Evolutionary conservation across 2,329 filamentous ascomycete species (phyloP).

Genomic region (Ceratocystis colombiana): DNA sequence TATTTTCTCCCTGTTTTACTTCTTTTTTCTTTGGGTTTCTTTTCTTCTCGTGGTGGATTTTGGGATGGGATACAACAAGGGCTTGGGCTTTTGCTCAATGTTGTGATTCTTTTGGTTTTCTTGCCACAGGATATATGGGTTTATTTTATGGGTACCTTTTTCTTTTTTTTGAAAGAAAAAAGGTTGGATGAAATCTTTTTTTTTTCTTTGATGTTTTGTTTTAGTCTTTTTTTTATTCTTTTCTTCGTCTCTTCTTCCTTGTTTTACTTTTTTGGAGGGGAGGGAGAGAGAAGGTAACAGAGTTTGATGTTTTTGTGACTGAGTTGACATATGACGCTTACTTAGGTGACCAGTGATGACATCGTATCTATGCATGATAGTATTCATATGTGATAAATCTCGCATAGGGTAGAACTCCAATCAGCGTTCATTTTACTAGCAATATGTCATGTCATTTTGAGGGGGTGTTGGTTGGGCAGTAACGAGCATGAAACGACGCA

Average conservation of each 20-base stretch:
- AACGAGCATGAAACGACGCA: not conserved
- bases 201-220: slow-evolving; percentile 13
- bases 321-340: not conserved
- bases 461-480: not conserved
- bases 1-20: slow-evolving; percentile 7
- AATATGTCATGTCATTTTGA: not conserved
- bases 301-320: not conserved
- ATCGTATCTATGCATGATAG: not conserved
- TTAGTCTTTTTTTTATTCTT: slow-evolving; percentile 20
- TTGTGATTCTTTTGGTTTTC: slow-evolving; percentile 23
- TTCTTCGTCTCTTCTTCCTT: not conserved
- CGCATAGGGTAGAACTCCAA: no score
- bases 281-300: not conserved
- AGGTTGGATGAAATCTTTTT: slow-evolving; percentile 5
- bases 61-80: slow-evolving; percentile 1
- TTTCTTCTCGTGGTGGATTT: slow-evolving; percentile 2
- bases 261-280: slow-evolving; percentile 8
- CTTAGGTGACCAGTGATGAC: not conserved
- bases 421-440: no score
- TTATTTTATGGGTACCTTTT: slow-evolving; percentile 16
- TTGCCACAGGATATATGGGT: not conserved
- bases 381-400: not conserved
- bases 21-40: slow-evolving; percentile 7
- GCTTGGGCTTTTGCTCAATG: slow-evolving; percentile 16
- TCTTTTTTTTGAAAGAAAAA: not conserved